These are phyloP conservation scores for Phoenix roebelenii DNA, from an alignment of 176 grass and related monocot species.

Conservation along the genomic window DNA sequence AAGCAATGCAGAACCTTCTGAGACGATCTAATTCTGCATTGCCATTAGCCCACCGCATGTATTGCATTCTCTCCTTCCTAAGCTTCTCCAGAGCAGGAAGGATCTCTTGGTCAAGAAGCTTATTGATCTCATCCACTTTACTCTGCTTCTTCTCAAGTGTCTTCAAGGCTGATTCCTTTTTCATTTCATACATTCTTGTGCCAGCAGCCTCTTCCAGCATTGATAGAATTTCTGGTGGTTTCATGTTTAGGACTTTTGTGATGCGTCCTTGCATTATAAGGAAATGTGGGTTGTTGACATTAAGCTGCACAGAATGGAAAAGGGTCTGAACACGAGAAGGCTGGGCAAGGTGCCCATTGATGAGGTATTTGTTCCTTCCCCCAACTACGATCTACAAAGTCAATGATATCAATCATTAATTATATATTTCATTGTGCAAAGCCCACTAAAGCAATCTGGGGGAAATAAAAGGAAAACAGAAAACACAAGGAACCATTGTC, in stretches of 20 bases:
- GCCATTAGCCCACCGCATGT: slow-evolving; percentile 93
- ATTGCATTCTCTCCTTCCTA: slow-evolving; percentile 81
- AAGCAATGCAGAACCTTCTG: slow-evolving; percentile 82
- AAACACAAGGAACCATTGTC: too few relatives aligned
- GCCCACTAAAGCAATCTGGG: not conserved
- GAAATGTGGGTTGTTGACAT: slow-evolving; percentile 98
- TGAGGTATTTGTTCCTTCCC: slow-evolving; percentile 84
- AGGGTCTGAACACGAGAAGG: slow-evolving; percentile 85
- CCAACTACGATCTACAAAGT: slow-evolving; percentile 68
- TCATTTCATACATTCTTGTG: slow-evolving; percentile 99
- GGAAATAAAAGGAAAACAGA: not conserved
- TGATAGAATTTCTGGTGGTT: slow-evolving; percentile 84
- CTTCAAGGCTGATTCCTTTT: slow-evolving; percentile 88
- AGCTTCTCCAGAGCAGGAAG: slow-evolving; percentile 95
- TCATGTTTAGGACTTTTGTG: slow-evolving; percentile 98
- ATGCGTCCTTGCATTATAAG: slow-evolving; percentile 99
- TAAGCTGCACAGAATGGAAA: slow-evolving; percentile 97
- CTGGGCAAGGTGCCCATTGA: slow-evolving; percentile 87
- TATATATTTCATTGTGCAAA: too few relatives aligned
- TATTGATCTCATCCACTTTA: slow-evolving; percentile 95
- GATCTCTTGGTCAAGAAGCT: slow-evolving; percentile 78
- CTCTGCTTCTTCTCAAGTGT: slow-evolving; percentile 95
- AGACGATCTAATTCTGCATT: slow-evolving; percentile 74
- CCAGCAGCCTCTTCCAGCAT: slow-evolving; percentile 99
- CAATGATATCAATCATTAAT: slow-evolving; percentile 11